Percentiles rank a stretch among this genome's conserved stretches.
phyloP scores from a whole-genome alignment of 345 rosid species.

The Mallotus nudiflorus region DNA sequence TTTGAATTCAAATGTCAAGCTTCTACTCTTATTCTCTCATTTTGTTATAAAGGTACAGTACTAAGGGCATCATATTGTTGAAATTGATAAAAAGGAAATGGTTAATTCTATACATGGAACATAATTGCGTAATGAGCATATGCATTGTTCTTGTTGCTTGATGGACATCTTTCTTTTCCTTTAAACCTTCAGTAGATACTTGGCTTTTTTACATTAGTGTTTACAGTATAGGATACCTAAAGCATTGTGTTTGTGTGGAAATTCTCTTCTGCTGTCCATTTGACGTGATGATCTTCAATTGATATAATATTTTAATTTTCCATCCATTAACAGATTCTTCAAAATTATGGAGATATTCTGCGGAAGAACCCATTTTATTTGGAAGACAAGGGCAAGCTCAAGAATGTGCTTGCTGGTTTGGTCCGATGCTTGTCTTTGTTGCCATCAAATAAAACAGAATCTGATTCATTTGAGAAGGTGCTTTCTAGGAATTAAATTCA shows the following conservation, averaged over 20 bases:
- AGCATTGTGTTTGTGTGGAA: neutral
- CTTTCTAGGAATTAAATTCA: constrained; percentile 10
- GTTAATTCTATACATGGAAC: neutral
- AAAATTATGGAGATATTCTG: constrained; percentile 69
- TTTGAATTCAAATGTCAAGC: neutral
- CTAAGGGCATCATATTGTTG: neutral
- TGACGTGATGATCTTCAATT: neutral
- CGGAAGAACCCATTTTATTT: constrained; percentile 59
- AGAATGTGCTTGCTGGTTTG: constrained; percentile 67
- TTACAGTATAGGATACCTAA: too few species aligned
- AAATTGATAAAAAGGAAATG: neutral
- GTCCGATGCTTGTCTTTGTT: constrained; percentile 67
- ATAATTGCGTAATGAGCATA: too few species aligned
- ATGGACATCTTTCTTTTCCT: constrained; percentile 6
- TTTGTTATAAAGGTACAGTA: neutral
- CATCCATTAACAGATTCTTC: constrained; percentile 57
- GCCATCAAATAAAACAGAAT: constrained; percentile 44
- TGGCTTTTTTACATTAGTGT: neutral
- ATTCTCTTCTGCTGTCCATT: neutral
- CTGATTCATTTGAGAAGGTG: constrained; percentile 46
- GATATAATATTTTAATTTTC: constrained; percentile 5
- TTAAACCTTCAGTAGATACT: neutral
- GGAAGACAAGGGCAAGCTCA: constrained; percentile 73
- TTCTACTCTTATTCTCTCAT: neutral
- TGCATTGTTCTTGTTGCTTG: neutral